These are phyloP conservation scores for Chenopodium quinoa DNA, from an alignment of 148 eudicot genomes.

Conservation along the genomic window DNA sequence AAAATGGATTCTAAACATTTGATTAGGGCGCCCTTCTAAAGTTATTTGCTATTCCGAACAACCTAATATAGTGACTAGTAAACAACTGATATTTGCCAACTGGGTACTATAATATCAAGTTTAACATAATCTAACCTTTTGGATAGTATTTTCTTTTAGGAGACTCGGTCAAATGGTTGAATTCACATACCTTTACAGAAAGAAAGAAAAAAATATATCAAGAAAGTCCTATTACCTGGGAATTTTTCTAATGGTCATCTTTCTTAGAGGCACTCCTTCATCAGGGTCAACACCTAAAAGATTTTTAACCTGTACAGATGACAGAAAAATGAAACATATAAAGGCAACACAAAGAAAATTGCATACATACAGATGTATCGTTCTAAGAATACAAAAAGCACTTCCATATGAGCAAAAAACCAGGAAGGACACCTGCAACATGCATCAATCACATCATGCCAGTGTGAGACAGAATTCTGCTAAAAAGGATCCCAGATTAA, in stretches of 20 bases:
- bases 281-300: conserved; percentile 75
- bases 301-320: conserved; percentile 70
- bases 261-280: conserved; percentile 75
- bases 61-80: not conserved
- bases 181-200: not conserved
- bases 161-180: not conserved
- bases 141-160: not conserved
- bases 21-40: not conserved
- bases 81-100: not conserved
- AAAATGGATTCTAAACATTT: not conserved
- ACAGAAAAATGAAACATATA: not conserved
- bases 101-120: not conserved
- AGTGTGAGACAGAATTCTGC: too few relatives aligned
- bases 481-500: too few relatives aligned
- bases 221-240: conserved; percentile 55
- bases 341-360: not conserved
- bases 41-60: not conserved
- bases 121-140: not conserved
- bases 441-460: not conserved
- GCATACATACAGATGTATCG: not conserved
- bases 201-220: not conserved
- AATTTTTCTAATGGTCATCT: conserved; percentile 72
- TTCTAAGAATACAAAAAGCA: not conserved
- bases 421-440: too few relatives aligned
- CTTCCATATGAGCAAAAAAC: too few relatives aligned